Percentiles rank a stretch among this genome's conserved stretches.
These are phyloP conservation scores for Prunus mongolica DNA, from an alignment of 306 rosid genomes.

Conservation along the genomic window DNA sequence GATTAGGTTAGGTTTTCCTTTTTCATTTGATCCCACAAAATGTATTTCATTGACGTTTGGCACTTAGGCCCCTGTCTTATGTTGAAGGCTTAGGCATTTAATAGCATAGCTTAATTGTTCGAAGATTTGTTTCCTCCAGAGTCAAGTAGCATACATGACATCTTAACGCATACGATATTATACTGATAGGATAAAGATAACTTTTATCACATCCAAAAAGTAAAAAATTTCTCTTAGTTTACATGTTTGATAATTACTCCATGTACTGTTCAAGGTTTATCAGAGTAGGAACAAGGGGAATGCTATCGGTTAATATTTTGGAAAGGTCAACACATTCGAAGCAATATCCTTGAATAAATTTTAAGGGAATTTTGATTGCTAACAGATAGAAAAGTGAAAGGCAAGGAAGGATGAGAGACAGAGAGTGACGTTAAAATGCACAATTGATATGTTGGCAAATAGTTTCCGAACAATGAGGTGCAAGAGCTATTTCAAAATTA, in stretches of 20 bases:
- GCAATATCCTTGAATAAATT: no score
- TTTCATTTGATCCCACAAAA: neutral
- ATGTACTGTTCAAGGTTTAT: no score
- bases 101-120: neutral
- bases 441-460: neutral
- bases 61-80: neutral
- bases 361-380: no score
- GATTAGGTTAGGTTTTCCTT: neutral
- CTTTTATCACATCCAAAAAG: neutral
- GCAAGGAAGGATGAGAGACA: neutral
- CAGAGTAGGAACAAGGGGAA: no score
- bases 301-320: neutral
- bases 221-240: no score
- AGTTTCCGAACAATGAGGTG: neutral
- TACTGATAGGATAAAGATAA: neutral
- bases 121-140: neutral
- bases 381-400: neutral
- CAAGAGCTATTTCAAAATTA: neutral
- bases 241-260: no score
- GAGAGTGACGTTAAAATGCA: neutral
- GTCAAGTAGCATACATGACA: neutral
- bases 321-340: neutral
- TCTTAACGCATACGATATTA: neutral
- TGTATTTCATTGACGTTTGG: neutral
- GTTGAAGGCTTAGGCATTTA: neutral